Percentiles rank a stretch among this genome's conserved stretches.
Evolutionary conservation across 2,329 filamentous ascomycete species (phyloP).

Genomic region (Diaporthe velutina): DNA sequence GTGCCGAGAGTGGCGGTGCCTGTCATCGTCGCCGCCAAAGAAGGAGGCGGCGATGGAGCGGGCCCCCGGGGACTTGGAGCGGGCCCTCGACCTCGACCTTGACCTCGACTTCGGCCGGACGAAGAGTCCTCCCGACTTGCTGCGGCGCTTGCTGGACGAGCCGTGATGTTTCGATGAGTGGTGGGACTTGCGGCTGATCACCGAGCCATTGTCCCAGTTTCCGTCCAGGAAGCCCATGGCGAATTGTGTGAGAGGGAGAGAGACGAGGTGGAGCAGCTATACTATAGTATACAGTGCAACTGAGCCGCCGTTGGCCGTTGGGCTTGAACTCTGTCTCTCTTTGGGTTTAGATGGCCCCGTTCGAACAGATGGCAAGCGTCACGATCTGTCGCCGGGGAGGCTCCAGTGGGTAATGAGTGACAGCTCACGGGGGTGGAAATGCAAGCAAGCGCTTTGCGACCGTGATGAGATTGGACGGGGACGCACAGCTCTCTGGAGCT

Average conservation of each 20-base stretch:
- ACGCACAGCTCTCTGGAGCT: slow-evolving; percentile 20
- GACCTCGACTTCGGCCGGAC: slow-evolving; percentile 47
- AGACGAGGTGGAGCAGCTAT: background rate
- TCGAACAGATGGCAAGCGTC: slow-evolving; percentile 21
- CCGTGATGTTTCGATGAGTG: slow-evolving; percentile 40
- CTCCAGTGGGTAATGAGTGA: slow-evolving; percentile 21
- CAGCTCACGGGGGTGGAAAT: slow-evolving; percentile 31
- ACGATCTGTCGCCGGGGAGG: slow-evolving; percentile 12
- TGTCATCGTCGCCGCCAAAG: slow-evolving; percentile 55
- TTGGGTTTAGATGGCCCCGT: slow-evolving; percentile 20
- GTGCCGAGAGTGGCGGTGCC: slow-evolving; percentile 45
- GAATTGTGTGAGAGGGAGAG: no score
- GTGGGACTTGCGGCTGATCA: slow-evolving; percentile 45
- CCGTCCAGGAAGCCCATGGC: slow-evolving; percentile 51
- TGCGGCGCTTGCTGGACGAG: slow-evolving; percentile 45
- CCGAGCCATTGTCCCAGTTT: slow-evolving; percentile 47
- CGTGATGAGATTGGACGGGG: slow-evolving; percentile 28
- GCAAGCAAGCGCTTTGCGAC: slow-evolving; percentile 17
- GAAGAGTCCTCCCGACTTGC: slow-evolving; percentile 39
- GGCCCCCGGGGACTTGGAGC: slow-evolving; percentile 52
- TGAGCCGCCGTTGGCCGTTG: background rate
- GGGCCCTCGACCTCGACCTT: slow-evolving; percentile 54
- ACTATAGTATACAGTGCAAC: slow-evolving; percentile 1
- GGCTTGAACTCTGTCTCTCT: background rate
- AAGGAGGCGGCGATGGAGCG: slow-evolving; percentile 57